These are phyloP conservation scores for Phytophthora gonapodyides DNA, from an alignment of 352 stramenopile genomes.

Conservation along the genomic window DNA sequence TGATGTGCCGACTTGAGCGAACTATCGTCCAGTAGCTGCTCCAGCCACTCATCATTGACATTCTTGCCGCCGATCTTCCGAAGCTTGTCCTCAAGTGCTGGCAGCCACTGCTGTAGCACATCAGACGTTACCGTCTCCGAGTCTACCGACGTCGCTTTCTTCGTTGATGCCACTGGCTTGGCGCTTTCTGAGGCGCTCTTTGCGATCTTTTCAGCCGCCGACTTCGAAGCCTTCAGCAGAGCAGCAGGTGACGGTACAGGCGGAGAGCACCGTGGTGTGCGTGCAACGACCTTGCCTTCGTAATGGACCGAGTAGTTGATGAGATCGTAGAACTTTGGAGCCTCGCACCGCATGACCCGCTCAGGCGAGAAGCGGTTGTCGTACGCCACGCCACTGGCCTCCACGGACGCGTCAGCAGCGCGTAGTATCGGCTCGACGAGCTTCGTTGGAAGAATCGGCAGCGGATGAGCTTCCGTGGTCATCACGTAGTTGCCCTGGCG, in stretches of 20 bases:
- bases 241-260: constrained; percentile 19
- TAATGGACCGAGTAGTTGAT: constrained; percentile 68
- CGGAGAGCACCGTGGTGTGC: constrained; percentile 47
- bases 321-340: constrained; percentile 56
- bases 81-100: constrained; percentile 52
- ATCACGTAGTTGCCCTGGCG: constrained; percentile 92
- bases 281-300: constrained; percentile 48
- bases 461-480: constrained; percentile 97
- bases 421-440: constrained; percentile 50
- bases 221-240: constrained; percentile 24
- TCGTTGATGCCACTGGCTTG: neutral
- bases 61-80: constrained; percentile 30
- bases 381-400: constrained; percentile 12
- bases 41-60: constrained; percentile 29
- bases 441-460: constrained; percentile 76
- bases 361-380: constrained; percentile 27
- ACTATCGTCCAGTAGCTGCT: constrained; percentile 32
- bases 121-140: constrained; percentile 18
- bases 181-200: constrained; percentile 2
- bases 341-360: constrained; percentile 39
- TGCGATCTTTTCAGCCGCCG: constrained; percentile 11
- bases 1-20: neutral
- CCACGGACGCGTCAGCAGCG: constrained; percentile 21
- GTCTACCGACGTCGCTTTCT: constrained; percentile 16
- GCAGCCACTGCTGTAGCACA: constrained; percentile 55